phyloP scores from a whole-genome alignment of 2,329 filamentous ascomycete species.

The Beauveria brongniartii region DNA sequence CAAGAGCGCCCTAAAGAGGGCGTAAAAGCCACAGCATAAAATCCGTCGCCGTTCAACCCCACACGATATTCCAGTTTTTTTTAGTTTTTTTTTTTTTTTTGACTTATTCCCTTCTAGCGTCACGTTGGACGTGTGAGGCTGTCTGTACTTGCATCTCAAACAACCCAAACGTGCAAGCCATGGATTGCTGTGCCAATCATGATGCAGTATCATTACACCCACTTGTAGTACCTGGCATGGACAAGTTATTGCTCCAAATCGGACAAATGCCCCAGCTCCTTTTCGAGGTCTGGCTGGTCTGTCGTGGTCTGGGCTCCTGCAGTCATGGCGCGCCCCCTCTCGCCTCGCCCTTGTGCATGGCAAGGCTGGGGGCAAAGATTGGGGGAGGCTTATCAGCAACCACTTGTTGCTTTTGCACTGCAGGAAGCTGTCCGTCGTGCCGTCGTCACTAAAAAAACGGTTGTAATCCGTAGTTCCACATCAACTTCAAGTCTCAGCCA shows the following conservation, averaged over 20 bases:
- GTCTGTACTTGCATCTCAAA: not conserved
- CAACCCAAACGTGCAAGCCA: not conserved
- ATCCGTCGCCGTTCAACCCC: not conserved
- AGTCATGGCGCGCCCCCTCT: not conserved
- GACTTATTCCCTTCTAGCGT: not conserved
- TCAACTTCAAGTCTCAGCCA: not conserved
- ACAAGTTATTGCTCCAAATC: not conserved
- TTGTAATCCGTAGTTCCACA: not conserved
- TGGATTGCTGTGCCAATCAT: not conserved
- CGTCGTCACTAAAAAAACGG: not conserved
- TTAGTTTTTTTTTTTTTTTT: not conserved
- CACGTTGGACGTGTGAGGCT: not conserved
- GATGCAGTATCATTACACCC: not conserved
- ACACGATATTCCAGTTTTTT: not conserved
- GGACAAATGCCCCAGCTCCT: not conserved
- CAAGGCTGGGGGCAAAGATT: not conserved
- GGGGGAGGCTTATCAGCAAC: not conserved
- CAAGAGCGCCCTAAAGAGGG: not conserved
- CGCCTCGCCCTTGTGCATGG: not conserved
- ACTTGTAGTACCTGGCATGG: not conserved
- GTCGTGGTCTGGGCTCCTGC: slow-evolving; percentile 2
- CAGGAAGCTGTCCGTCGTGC: not conserved
- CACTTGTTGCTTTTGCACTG: not conserved
- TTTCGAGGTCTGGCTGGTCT: not conserved
- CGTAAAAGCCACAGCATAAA: not conserved